These are phyloP conservation scores for Talaromyces sp. DNA, from an alignment of 2,329 filamentous ascomycete species.

Conservation along the genomic window DNA sequence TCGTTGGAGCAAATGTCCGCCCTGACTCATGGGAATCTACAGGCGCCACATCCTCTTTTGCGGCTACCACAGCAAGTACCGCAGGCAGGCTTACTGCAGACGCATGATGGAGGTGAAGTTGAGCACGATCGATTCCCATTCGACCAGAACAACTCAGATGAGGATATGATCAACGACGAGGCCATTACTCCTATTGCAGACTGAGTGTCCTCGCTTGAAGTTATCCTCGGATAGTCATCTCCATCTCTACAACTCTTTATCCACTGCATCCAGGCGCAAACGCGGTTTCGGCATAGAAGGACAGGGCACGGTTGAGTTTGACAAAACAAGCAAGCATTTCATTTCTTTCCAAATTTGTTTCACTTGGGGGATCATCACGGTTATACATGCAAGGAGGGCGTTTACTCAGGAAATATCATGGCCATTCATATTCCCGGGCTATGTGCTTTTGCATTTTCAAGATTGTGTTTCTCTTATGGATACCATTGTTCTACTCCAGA, in stretches of 20 bases:
- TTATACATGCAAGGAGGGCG: slow-evolving; percentile 4
- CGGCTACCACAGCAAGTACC: not conserved
- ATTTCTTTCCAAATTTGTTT: not conserved
- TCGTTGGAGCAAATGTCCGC: slow-evolving; percentile 6
- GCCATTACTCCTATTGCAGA: slow-evolving; percentile 18
- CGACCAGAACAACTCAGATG: slow-evolving; percentile 18
- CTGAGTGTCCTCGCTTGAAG: not conserved
- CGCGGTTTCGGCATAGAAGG: not conserved
- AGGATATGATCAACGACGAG: slow-evolving; percentile 18
- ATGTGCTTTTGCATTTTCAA: slow-evolving; percentile 1
- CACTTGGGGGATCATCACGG: not conserved
- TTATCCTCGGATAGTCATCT: too few relatives aligned
- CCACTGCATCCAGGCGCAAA: slow-evolving; percentile 8
- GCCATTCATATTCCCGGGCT: not conserved
- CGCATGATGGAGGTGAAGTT: slow-evolving; percentile 2
- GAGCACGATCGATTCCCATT: slow-evolving; percentile 7
- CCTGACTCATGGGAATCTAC: not conserved
- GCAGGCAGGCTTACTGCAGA: not conserved
- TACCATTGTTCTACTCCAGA: not conserved
- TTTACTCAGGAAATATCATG: not conserved
- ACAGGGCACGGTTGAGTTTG: not conserved
- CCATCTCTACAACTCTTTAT: not conserved
- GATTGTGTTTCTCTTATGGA: not conserved
- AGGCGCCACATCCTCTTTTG: not conserved
- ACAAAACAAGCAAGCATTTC: not conserved